These are phyloP conservation scores for Phytophthora fragariae DNA, from an alignment of 352 stramenopile genomes.

Conservation along the genomic window DNA sequence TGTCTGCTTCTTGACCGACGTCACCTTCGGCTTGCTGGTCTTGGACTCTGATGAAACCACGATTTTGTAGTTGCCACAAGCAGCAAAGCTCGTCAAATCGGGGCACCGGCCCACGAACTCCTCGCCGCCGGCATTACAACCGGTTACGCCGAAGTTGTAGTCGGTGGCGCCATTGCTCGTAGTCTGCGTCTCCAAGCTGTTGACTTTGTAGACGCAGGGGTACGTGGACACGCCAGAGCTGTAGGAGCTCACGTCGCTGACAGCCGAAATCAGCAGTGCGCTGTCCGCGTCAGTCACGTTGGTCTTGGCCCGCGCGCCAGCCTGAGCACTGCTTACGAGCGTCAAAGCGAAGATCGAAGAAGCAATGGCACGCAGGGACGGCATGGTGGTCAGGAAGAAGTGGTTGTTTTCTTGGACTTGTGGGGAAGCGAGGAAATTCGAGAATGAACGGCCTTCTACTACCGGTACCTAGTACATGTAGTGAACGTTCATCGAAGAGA, in stretches of 20 bases:
- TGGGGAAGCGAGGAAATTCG: conserved; percentile 13
- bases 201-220: conserved; percentile 45
- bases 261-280: conserved; percentile 35
- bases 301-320: neutral
- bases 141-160: conserved; percentile 51
- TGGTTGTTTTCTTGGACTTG: conserved; percentile 14
- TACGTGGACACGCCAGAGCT: conserved; percentile 25
- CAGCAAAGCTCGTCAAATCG: conserved; percentile 36
- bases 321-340: conserved; percentile 6
- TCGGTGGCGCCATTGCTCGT: conserved; percentile 32
- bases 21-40: conserved; percentile 43
- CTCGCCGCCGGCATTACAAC: conserved; percentile 43
- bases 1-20: conserved; percentile 31
- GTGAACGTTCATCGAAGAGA: neutral
- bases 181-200: conserved; percentile 35
- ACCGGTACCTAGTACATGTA: neutral
- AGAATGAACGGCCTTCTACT: conserved; percentile 10
- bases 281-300: conserved; percentile 27
- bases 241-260: conserved; percentile 39
- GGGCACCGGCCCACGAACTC: conserved; percentile 41
- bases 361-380: conserved; percentile 12
- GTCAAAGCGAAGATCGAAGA: conserved; percentile 14
- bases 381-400: conserved; percentile 2
- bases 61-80: conserved; percentile 36
- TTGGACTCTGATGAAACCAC: conserved; percentile 39